phyloP scores from a whole-genome alignment of 2,329 filamentous ascomycete genomes.

The Lojkania enalia region DNA sequence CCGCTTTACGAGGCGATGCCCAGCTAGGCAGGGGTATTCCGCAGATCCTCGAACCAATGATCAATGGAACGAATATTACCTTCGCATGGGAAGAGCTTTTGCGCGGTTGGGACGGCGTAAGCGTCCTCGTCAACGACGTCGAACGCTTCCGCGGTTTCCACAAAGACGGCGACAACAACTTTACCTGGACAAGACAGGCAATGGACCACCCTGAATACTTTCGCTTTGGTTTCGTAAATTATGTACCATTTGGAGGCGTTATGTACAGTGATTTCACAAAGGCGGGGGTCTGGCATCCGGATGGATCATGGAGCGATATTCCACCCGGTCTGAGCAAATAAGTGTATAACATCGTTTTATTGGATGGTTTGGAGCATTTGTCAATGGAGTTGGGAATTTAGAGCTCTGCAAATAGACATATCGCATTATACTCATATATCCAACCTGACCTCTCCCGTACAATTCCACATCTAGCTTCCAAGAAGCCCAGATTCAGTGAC shows the following conservation, averaged over 20 bases:
- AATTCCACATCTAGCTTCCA: too few species aligned
- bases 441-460: too few species aligned
- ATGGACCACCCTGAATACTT: conserved; percentile 37
- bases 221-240: conserved; percentile 39
- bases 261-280: conserved; percentile 40
- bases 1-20: conserved; percentile 62
- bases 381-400: too few species aligned
- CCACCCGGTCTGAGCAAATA: conserved; percentile 21
- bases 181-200: conserved; percentile 61
- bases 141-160: conserved; percentile 73
- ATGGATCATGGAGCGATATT: conserved; percentile 37
- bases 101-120: conserved; percentile 70
- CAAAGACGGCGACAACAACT: conserved; percentile 57
- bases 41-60: conserved; percentile 34
- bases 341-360: too few species aligned
- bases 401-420: too few species aligned
- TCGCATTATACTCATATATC: too few species aligned
- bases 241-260: conserved; percentile 33
- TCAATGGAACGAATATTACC: conserved; percentile 53
- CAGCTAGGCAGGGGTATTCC: conserved; percentile 63
- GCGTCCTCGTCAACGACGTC: conserved; percentile 82
- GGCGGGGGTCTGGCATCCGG: conserved; percentile 35
- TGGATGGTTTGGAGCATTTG: too few species aligned
- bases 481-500: too few species aligned
- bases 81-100: conserved; percentile 49